These are phyloP conservation scores for Agaricus subrufescens DNA, from an alignment of 768 basidiomycete species.

Conservation along the genomic window DNA sequence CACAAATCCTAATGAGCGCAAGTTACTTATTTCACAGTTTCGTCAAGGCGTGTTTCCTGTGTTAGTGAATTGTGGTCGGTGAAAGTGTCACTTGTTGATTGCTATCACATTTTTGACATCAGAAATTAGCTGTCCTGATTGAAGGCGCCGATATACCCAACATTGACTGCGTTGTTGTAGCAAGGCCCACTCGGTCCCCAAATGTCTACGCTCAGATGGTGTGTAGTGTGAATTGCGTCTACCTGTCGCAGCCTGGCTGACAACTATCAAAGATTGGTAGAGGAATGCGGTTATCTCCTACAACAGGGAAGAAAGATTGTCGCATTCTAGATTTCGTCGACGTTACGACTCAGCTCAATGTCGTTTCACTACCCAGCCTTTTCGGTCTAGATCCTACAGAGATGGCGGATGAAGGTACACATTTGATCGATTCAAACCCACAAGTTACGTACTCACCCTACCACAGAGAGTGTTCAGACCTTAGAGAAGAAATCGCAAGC, in stretches of 20 bases:
- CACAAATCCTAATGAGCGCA: conserved; percentile 63
- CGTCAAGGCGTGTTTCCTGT: conserved; percentile 75
- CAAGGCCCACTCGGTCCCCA: conserved; percentile 82
- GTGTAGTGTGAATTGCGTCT: conserved; percentile 11
- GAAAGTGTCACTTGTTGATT: background rate
- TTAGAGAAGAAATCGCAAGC: conserved; percentile 5
- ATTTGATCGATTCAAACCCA: conserved; percentile 10
- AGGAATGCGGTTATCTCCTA: conserved; percentile 82
- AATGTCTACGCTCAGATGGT: conserved; percentile 96
- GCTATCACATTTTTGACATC: background rate
- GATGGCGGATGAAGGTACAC: conserved; percentile 55
- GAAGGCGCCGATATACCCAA: conserved; percentile 95
- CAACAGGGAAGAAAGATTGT: conserved; percentile 79
- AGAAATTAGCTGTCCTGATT: conserved; percentile 68
- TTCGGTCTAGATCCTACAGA: conserved; percentile 80
- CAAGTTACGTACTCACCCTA: background rate
- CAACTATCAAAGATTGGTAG: conserved; percentile 74
- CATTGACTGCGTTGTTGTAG: conserved; percentile 87
- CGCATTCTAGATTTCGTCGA: conserved; percentile 91
- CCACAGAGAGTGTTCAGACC: conserved; percentile 3
- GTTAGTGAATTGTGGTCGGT: conserved; percentile 80
- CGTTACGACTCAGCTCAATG: conserved; percentile 62
- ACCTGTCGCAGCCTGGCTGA: background rate
- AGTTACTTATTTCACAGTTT: conserved; percentile 61
- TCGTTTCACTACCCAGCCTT: conserved; percentile 76